A percentile compares a stretch with the other conserved stretches of the same genome.
These are phyloP conservation scores for Galeopsis tetrahit DNA, from an alignment of 257 asterid species.

Conservation along the genomic window DNA sequence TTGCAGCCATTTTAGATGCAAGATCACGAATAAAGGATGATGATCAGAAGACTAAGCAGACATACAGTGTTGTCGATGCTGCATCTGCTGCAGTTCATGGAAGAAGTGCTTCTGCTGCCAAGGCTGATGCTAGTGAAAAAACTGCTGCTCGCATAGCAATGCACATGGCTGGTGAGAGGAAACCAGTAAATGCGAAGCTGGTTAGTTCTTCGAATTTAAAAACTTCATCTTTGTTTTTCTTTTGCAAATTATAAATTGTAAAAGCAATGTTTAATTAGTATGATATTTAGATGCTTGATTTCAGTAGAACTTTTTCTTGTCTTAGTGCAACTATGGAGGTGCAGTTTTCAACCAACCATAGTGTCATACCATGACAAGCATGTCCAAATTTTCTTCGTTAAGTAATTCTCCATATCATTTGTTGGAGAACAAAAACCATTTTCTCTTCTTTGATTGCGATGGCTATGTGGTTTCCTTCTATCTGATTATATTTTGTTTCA, in stretches of 20 bases:
- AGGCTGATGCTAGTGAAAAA: conserved; percentile 76
- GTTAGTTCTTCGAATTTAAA: conserved; percentile 51
- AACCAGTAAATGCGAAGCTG: conserved; percentile 88
- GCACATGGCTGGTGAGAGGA: conserved; percentile 98
- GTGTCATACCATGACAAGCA: neutral
- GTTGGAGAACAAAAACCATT: conserved; percentile 13
- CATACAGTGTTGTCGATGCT: conserved; percentile 93
- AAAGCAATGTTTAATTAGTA: conserved; percentile 6
- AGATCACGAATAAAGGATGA: conserved; percentile 91
- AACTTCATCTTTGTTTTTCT: conserved; percentile 2
- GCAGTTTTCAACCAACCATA: neutral
- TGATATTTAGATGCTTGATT: conserved; percentile 28
- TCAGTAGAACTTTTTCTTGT: neutral
- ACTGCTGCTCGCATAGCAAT: conserved; percentile 96
- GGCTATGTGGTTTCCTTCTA: conserved; percentile 1
- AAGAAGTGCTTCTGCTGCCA: conserved; percentile 97
- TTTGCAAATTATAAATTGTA: conserved; percentile 14
- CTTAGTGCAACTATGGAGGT: neutral
- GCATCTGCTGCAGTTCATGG: conserved; percentile 99
- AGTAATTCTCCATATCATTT: conserved; percentile 8
- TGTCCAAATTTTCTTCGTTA: neutral
- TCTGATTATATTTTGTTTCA: neutral
- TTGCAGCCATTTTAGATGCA: conserved; percentile 81
- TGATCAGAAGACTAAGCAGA: conserved; percentile 56
- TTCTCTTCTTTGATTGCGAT: conserved; percentile 16